Conservation (phyloP, 768 basidiomycete species). For the Boletus patriciae region DNA sequence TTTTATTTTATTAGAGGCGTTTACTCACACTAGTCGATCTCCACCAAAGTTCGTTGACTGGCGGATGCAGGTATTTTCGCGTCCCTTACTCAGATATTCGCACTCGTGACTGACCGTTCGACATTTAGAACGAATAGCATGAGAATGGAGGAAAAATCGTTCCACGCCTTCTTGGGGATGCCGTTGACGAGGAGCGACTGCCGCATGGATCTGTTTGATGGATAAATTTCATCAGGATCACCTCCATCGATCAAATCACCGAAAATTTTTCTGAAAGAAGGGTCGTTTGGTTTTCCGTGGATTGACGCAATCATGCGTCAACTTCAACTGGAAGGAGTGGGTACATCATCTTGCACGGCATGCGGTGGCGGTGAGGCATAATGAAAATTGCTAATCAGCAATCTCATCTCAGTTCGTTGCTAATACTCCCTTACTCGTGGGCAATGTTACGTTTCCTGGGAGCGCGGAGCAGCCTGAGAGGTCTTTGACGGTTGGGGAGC, state of each 20-base stretch:
- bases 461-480: constrained; percentile 13
- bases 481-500: constrained; percentile 14
- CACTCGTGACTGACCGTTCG: not conserved
- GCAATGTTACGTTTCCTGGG: constrained; percentile 30
- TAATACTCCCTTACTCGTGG: constrained; percentile 27
- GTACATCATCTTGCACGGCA: constrained; percentile 26
- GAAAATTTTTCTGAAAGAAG: not conserved
- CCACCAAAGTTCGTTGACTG: constrained; percentile 9
- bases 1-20: constrained; percentile 1
- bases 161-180: constrained; percentile 20
- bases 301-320: constrained; percentile 24
- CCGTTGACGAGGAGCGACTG: constrained; percentile 10
- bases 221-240: not conserved
- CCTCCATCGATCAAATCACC: not conserved
- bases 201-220: constrained; percentile 11
- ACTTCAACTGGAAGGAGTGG: constrained; percentile 13
- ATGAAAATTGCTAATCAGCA: constrained; percentile 27
- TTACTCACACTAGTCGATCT: not conserved
- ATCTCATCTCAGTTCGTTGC: constrained; percentile 31
- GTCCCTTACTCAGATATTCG: not conserved
- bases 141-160: constrained; percentile 4
- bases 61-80: constrained; percentile 7
- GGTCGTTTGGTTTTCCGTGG: constrained; percentile 14
- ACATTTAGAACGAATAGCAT: not conserved
- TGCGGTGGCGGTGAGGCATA: constrained; percentile 30